Evolutionary conservation across 1,139 yeast species (phyloP).

Genomic region (Candida pseudoviswanathii): DNA sequence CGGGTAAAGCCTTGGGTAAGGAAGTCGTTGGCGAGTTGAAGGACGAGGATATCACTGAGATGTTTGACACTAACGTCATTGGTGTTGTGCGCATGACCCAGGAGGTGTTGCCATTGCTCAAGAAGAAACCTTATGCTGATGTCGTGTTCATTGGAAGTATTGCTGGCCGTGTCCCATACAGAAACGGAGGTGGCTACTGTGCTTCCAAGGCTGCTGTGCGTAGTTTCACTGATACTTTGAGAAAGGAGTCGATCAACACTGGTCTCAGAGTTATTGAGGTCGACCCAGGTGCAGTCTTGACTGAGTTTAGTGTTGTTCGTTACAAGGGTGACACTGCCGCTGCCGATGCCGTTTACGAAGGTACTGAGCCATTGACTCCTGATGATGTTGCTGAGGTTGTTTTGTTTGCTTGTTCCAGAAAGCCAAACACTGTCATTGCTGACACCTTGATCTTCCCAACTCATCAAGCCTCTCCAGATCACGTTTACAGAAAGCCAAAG

Average conservation of each 20-base stretch:
- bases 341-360: constrained; percentile 49
- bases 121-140: constrained; percentile 51
- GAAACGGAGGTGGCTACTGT: constrained; percentile 55
- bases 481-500: constrained; percentile 34
- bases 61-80: constrained; percentile 73
- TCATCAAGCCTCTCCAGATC: constrained; percentile 64
- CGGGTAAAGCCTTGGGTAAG: constrained; percentile 77
- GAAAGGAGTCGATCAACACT: constrained; percentile 50
- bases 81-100: constrained; percentile 76
- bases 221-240: constrained; percentile 47
- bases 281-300: constrained; percentile 55
- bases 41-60: constrained; percentile 57
- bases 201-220: constrained; percentile 53
- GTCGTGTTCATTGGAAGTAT: constrained; percentile 53
- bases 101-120: constrained; percentile 61
- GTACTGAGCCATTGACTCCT: constrained; percentile 48
- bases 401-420: constrained; percentile 52
- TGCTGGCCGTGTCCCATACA: constrained; percentile 55
- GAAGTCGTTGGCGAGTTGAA: constrained; percentile 63
- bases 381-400: constrained; percentile 54
- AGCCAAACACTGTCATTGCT: constrained; percentile 51
- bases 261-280: constrained; percentile 51
- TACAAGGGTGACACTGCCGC: constrained; percentile 43
- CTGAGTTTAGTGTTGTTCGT: constrained; percentile 52
- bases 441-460: constrained; percentile 52